Evolutionary conservation across 768 basidiomycete genomes (phyloP).

Genomic region (Arthromyces matolae): DNA sequence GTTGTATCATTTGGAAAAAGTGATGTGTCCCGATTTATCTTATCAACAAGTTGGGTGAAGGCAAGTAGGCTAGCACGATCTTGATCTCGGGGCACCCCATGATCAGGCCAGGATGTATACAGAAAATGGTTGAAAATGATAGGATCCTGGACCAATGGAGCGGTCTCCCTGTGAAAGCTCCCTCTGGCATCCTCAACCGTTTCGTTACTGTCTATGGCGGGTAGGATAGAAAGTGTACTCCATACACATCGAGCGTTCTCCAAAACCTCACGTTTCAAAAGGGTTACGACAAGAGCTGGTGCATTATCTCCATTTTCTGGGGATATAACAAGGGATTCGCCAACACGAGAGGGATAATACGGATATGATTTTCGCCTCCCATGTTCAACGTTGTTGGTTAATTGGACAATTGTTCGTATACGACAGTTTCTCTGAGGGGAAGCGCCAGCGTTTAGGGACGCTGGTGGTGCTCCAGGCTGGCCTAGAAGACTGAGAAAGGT

Average conservation of each 20-base stretch:
- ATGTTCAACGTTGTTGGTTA: conserved; percentile 69
- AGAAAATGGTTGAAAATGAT: conserved; percentile 67
- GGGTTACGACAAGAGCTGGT: conserved; percentile 53
- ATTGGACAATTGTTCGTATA: conserved; percentile 76
- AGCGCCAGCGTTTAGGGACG: conserved; percentile 11
- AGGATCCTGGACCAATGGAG: conserved; percentile 25
- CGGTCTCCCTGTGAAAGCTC: conserved; percentile 1
- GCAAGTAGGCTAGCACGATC: conserved; percentile 57
- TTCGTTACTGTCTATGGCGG: conserved; percentile 28
- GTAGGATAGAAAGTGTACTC: conserved; percentile 60
- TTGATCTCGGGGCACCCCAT: conserved; percentile 67
- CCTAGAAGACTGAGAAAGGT: conserved; percentile 71
- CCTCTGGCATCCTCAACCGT: conserved; percentile 1
- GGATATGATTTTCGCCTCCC: conserved; percentile 70
- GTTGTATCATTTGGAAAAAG: conserved; percentile 22
- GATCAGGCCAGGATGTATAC: conserved; percentile 80
- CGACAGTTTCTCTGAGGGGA: conserved; percentile 30
- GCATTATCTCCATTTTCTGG: conserved; percentile 42
- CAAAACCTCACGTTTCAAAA: conserved; percentile 43
- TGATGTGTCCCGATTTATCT: conserved; percentile 48
- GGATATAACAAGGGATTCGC: conserved; percentile 43
- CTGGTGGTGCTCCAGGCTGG: conserved; percentile 39
- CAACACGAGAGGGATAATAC: conserved; percentile 67
- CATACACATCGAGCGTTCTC: conserved; percentile 57
- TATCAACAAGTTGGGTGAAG: conserved; percentile 65